Evolutionary conservation across 2,329 filamentous ascomycete species (phyloP), one percentile per base, ranked within the genome.

Genomic region (Graphium sp.): DNA sequence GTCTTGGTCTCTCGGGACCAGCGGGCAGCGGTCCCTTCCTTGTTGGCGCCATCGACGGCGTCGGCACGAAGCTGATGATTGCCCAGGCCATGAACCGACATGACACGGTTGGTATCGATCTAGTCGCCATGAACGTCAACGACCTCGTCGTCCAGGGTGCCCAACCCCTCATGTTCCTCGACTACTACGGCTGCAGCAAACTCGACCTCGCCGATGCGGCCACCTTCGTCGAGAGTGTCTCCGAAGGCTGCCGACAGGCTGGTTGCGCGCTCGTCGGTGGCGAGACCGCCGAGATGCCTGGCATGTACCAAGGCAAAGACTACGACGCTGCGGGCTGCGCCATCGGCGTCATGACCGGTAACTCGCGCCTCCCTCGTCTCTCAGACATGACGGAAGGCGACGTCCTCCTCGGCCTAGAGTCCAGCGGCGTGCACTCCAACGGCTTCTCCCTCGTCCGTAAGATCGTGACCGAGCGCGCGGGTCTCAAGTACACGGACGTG

Each of bases 91-190:
- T 91, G 58, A 67, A 74, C 41, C 83, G 91, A 55, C 89, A 94
- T 54, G 75, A 87, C 51, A 93, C 85, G 4, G 87, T 98, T 8
- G 89, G 89, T 35, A 84, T 98, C 41, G 89, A 98, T 48, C 68
- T 98, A 20, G 89, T 98, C 4, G 89, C 89, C 39, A 95, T 95
- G 87, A 95, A 94, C 51, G 89, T 95, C 47, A 98, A 98, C 52
- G 89, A 98, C 46, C 66, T 98, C 0, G 76, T 98, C 29, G 89
- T 95, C 7, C 85, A 95, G 57, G 89, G 89, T 31, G 89, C 89
- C 9, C 82, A 89, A 41, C 85, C 89, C 3, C 65, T 95, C 38
- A 89, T 89, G 63, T 95, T 98, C 66, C 74, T 95, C 36, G 89
- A 98, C 59, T 95, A 92, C 66, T 94, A 91, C 55, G 87, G 84